Percentiles rank a stretch among this genome's conserved stretches.
Conservation (phyloP, 2,329 filamentous ascomycete species). For the Dactylellina drechsleri region DNA sequence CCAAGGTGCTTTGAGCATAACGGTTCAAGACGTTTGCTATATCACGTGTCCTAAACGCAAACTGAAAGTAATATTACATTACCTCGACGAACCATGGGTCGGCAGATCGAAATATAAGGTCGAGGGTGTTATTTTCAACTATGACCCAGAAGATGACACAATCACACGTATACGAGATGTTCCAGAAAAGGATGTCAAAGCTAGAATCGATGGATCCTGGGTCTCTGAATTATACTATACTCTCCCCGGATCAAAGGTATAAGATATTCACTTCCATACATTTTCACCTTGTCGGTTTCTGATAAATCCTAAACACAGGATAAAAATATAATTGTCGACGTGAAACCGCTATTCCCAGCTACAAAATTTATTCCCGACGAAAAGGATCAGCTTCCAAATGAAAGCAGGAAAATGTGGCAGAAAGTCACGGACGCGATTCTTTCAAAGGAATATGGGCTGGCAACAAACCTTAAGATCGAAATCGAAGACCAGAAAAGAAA, state of each 20-base stretch:
- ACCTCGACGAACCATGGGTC: slow-evolving; percentile 94
- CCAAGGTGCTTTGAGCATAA: slow-evolving; percentile 79
- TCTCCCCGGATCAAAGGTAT: slow-evolving; percentile 62
- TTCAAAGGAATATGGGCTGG: slow-evolving; percentile 81
- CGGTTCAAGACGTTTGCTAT: slow-evolving; percentile 88
- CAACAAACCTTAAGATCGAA: slow-evolving; percentile 87
- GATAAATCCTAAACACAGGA: slow-evolving; percentile 45
- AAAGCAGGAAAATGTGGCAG: slow-evolving; percentile 87
- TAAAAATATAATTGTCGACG: slow-evolving; percentile 77
- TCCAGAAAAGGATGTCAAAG: slow-evolving; percentile 82
- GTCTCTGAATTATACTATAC: slow-evolving; percentile 75
- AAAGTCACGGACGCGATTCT: slow-evolving; percentile 86
- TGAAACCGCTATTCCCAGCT: slow-evolving; percentile 81
- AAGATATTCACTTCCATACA: background rate
- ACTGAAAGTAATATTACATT: slow-evolving; percentile 90
- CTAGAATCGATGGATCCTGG: slow-evolving; percentile 85
- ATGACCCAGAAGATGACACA: slow-evolving; percentile 85
- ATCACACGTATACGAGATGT: slow-evolving; percentile 85
- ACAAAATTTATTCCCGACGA: slow-evolving; percentile 81
- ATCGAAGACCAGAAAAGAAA: slow-evolving; percentile 89
- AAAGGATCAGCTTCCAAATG: slow-evolving; percentile 83
- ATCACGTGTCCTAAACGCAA: slow-evolving; percentile 89
- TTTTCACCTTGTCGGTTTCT: background rate
- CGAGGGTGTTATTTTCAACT: slow-evolving; percentile 88
- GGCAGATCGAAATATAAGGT: slow-evolving; percentile 91